A percentile compares a stretch with the other conserved stretches of the same genome.
phyloP scores from a whole-genome alignment of 768 basidiomycete genomes.

The Omphalotus guepiniiformis region DNA sequence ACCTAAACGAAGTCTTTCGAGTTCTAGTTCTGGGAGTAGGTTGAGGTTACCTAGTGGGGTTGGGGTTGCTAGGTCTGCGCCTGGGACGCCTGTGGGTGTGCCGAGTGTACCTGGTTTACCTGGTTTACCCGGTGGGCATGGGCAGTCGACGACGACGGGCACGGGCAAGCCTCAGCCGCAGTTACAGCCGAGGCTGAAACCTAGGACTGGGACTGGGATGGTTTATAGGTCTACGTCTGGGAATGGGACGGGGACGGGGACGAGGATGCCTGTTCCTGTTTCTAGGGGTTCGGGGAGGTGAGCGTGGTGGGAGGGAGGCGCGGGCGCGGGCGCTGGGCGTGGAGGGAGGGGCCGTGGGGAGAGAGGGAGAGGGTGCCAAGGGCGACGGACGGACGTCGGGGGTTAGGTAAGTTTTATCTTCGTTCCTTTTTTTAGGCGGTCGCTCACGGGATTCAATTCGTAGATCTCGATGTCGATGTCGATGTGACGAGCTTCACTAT shows the following conservation, averaged over 20 bases:
- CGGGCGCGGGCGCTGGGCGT: no score
- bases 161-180: constrained; percentile 1
- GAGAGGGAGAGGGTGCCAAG: no score
- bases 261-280: neutral
- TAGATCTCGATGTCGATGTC: no score
- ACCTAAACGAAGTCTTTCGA: constrained; percentile 12
- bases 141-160: constrained; percentile 2
- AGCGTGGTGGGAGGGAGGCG: no score
- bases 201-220: constrained; percentile 71
- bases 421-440: no score
- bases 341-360: no score
- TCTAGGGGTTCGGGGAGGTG: no score
- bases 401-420: no score
- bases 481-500: no score
- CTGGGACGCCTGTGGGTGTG: neutral
- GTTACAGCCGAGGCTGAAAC: constrained; percentile 43
- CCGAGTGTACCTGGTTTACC: neutral
- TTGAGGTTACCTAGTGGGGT: constrained; percentile 14
- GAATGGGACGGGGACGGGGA: neutral
- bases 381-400: no score
- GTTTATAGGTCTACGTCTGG: constrained; percentile 38
- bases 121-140: constrained; percentile 5
- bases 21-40: constrained; percentile 21
- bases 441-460: no score
- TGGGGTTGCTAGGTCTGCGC: constrained; percentile 6